Evolutionary conservation across 2,329 filamentous ascomycete genomes (phyloP), one percentile per base, ranked within the genome.

Genomic region (Colletotrichum chlorophyti): DNA sequence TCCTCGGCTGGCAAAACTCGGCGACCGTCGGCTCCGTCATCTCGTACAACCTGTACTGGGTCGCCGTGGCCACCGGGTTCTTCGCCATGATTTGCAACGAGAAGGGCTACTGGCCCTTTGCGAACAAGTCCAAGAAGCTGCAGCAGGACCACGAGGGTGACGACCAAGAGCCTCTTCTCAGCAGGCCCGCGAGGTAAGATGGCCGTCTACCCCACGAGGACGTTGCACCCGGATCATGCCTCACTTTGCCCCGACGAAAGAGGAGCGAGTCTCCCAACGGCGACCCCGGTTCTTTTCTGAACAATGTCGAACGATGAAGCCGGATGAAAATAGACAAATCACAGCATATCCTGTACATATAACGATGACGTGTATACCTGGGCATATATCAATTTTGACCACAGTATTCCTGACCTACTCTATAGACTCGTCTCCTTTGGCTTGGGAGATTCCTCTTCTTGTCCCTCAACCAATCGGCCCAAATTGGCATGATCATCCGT

Each of bases 1-100:
- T 92, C 46, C 78, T 91, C 14, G 89, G 89, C 41, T 91, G 88
- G 61, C 59, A 63, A 29, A 63, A 63, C 53, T 63, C 61, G 15
- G 61, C 61, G 31, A 63, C 61, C n/a, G 51, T 62, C 38, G 61
- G 61, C 35, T 63, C 61, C 42, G 59, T 63, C 54, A 46, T 63
- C 42, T 61, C 61, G 14, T 63, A 63, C 50, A 63, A 63, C 35
- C 53, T 63, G 19, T 63, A 63, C 50, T 63, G 61, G 61, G 55
- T 60, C 34, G 54, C 49, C 11, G 59, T 63, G 53, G 54, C 59
- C 41, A 21, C 51, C 21, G 60, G 61, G 40, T 60, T 63, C 41
- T 47, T 62, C n/a, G 29, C 15, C 40, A 53, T 63, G 61, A 58
- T 58, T 41, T 60, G 54, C 38, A 54, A 54, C 11, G 61, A 63